Conservation (phyloP, 2,329 filamentous ascomycete species). For the Epichloe glyceriae region DNA sequence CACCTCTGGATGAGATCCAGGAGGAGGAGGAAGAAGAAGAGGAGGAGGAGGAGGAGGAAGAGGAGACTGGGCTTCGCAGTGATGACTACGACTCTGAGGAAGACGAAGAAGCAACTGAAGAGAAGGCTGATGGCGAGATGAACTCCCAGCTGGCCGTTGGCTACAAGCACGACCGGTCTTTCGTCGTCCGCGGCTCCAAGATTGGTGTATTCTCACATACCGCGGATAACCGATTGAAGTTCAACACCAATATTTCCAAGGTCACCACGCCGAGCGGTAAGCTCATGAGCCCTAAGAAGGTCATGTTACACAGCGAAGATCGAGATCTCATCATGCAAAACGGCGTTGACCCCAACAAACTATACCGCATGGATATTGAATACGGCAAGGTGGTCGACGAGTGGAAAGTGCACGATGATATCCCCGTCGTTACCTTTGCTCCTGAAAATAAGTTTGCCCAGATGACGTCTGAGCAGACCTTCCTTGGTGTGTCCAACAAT, state of each 20-base stretch:
- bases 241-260: constrained; percentile 94
- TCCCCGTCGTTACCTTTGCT: constrained; percentile 80
- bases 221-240: constrained; percentile 80
- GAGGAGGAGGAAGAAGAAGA: constrained; percentile 42
- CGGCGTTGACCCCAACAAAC: constrained; percentile 66
- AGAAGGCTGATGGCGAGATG: constrained; percentile 61
- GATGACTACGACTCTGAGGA: constrained; percentile 60
- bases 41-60: constrained; percentile 49
- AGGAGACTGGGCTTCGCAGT: constrained; percentile 52
- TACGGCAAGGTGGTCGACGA: constrained; percentile 97
- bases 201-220: constrained; percentile 99
- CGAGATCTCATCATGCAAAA: constrained; percentile 84
- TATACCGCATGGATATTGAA: constrained; percentile 96
- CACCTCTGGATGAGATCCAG: constrained; percentile 28
- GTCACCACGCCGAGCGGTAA: constrained; percentile 79
- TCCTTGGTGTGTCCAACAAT: constrained; percentile 85
- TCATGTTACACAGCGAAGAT: constrained; percentile 90
- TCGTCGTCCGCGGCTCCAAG: constrained; percentile 92
- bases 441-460: constrained; percentile 97
- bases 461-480: constrained; percentile 90
- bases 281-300: constrained; percentile 87
- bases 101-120: constrained; percentile 58
- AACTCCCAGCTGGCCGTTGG: constrained; percentile 93
- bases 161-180: constrained; percentile 93
- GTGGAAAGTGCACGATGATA: constrained; percentile 96